Percentiles rank a stretch among this genome's conserved stretches.
These are phyloP conservation scores for Torulaspora quercuum DNA, from an alignment of 805 yeast species.

Conservation along the genomic window DNA sequence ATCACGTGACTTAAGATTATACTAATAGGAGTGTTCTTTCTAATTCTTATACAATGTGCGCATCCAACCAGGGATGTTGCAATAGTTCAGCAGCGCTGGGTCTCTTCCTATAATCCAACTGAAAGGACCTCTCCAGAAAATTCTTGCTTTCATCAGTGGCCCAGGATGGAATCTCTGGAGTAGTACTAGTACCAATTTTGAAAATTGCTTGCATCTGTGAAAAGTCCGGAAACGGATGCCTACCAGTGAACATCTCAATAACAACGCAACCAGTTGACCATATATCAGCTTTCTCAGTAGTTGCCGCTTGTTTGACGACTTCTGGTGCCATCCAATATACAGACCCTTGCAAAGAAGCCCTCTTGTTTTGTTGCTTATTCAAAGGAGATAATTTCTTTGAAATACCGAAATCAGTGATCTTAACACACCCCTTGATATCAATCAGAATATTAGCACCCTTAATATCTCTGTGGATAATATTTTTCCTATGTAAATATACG, in stretches of 20 bases:
- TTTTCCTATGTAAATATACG: slow-evolving; percentile 66
- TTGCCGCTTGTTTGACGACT: slow-evolving; percentile 88
- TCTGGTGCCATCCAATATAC: slow-evolving; percentile 99
- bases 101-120: slow-evolving; percentile 67
- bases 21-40: neutral
- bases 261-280: slow-evolving; percentile 97
- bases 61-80: slow-evolving; percentile 44
- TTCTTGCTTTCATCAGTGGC: slow-evolving; percentile 64
- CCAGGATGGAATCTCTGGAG: slow-evolving; percentile 77
- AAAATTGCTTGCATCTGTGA: slow-evolving; percentile 97
- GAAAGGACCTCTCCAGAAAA: slow-evolving; percentile 66
- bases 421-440: slow-evolving; percentile 75
- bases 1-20: neutral
- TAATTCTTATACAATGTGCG: slow-evolving; percentile 19
- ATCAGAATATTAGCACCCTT: slow-evolving; percentile 85
- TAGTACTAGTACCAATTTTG: slow-evolving; percentile 79
- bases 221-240: slow-evolving; percentile 92
- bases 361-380: slow-evolving; percentile 42
- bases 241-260: slow-evolving; percentile 93
- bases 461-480: slow-evolving; percentile 81
- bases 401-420: slow-evolving; percentile 84
- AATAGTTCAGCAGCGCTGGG: slow-evolving; percentile 70
- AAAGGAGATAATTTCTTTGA: slow-evolving; percentile 64
- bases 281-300: slow-evolving; percentile 89
- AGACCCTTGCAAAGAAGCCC: slow-evolving; percentile 90